Base-by-base conservation (phyloP, 345 rosid species). In the Psidium guajava region DNA sequence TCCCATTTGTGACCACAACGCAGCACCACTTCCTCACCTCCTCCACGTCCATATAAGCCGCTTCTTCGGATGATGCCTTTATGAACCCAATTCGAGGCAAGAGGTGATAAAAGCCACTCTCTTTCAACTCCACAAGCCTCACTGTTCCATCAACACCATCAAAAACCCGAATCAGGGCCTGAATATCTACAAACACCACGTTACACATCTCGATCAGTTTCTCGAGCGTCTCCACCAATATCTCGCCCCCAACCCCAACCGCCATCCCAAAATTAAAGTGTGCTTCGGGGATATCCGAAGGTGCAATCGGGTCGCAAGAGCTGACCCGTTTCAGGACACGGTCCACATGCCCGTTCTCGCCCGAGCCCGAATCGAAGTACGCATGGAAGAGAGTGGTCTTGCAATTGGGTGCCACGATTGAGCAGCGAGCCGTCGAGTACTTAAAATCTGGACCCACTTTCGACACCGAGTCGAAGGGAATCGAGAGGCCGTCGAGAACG, bases 181-280 rank as follows among this genome's bases (percentile, higher is more conserved):
- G 99, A 50, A 97, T 93, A 50, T 96, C 99, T 3, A 94, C 98
- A 56, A 91, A 90, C 47, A 96, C 99, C 2, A 90, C 90, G 14
- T 91, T 92, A 82, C 99, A 96, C 6, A 89, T 90, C 83, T 93
- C 95, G 27, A 93, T 87, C 99, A 97, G 94, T 84, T 87, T 93
- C 90, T 93, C 98, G 5, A 97, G 91, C 83, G 99, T 97, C 88
- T 92, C 98, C 5, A 98, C 95, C 47, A 92, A 84, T 52, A 97
- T 91, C 93, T 97, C 99, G 74, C 99, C 99, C 57, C 98, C 99
- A 6, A 97, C 94, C 11, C 99, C 99, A 82, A 97, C 98, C 15
- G 95, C 99, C 98, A 97, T 93, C 47, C 99, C 99, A 52, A 89
- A 92, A 85, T 91, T 92, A 86, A 91, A 97, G 52, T 90, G 84